Base-by-base conservation (phyloP, 2,329 filamentous ascomycete genomes). In the Aureobasidium sp. region DNA sequence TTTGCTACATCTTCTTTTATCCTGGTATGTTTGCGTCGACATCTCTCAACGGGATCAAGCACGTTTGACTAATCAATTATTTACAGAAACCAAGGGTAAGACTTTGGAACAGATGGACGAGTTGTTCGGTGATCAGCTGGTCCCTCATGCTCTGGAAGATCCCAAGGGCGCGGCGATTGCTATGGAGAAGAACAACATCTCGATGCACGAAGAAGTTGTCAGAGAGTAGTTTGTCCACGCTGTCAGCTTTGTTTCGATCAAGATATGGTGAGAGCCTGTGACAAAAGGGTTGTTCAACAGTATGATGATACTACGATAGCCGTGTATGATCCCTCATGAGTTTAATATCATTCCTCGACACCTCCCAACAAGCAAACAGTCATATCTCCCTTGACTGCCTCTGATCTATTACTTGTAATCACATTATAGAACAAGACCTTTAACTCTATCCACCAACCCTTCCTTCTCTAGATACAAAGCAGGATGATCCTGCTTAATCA, bases 401-500 rank as follows among this genome's bases (percentile, higher is more conserved):
- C n/a, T n/a, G n/a, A n/a, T n/a, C n/a, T n/a, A n/a, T 36, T 13
- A 36, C 7, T 36, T 36, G 33, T 36, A 40, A 4, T 4, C 7
- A 8, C 18, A 4, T 40, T 33, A 23, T 20, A 53, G 1, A 6
- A 53, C 29, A 20, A 53, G 20, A 33, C 11, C 48, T 29, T 53
- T 53, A 20, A 53, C 29, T 7, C 18, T 53, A 3, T 13, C 10
- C 1, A 36, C 48, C 18, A 40, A 20, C 10, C 51, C 25, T 9
- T 40, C 15, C 13, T 27, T 55, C 2, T 20, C 5, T 9, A 40
- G 33, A 13, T 73, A 73, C 20, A 74, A 50, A 31, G 79, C 75
- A 9, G 72, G 72, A 67, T 84, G 76, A 11, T 76, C 76, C 11
- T 77, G 10, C 73, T 72, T 84, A 73, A 85, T 84, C 62, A 81